Conservation (phyloP, 1,139 yeast species). For the Magnusiomyces clavatus region DNA sequence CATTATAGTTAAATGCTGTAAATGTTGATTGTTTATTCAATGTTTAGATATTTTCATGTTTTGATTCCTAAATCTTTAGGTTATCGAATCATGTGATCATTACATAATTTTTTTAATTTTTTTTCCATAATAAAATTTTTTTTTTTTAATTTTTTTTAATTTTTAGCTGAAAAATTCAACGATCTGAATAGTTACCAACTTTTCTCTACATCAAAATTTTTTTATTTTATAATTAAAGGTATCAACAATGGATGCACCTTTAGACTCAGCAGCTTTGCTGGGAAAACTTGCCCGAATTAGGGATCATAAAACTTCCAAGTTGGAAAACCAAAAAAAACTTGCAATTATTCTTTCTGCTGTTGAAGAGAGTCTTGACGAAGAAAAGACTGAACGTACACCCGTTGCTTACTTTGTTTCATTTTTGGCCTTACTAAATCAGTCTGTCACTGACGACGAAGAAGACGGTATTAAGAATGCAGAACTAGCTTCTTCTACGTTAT, state of each 20-base stretch:
- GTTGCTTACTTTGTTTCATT: conserved; percentile 82
- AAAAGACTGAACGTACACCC: conserved; percentile 46
- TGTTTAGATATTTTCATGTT: neutral
- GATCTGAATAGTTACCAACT: too few relatives aligned
- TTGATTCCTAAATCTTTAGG: too few relatives aligned
- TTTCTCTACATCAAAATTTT: too few relatives aligned
- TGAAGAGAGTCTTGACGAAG: conserved; percentile 78
- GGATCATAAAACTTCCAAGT: conserved; percentile 60
- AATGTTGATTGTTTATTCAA: neutral
- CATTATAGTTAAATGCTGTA: neutral
- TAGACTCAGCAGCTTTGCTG: conserved; percentile 37
- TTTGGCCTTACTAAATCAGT: conserved; percentile 70
- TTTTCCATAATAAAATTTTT: neutral
- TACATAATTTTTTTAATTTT: neutral
- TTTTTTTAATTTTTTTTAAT: neutral
- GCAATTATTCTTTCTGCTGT: conserved; percentile 77
- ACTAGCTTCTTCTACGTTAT: conserved; percentile 69
- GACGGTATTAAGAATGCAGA: conserved; percentile 44
- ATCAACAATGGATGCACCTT: too few relatives aligned
- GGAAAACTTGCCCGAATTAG: conserved; percentile 63
- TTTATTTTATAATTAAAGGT: too few relatives aligned
- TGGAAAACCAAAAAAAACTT: conserved; percentile 72
- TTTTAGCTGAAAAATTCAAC: neutral
- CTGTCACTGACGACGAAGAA: conserved; percentile 39
- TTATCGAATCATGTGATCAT: too few relatives aligned